Base-by-base conservation (phyloP, 1,139 yeast genomes). In the Pichia sp. region DNA sequence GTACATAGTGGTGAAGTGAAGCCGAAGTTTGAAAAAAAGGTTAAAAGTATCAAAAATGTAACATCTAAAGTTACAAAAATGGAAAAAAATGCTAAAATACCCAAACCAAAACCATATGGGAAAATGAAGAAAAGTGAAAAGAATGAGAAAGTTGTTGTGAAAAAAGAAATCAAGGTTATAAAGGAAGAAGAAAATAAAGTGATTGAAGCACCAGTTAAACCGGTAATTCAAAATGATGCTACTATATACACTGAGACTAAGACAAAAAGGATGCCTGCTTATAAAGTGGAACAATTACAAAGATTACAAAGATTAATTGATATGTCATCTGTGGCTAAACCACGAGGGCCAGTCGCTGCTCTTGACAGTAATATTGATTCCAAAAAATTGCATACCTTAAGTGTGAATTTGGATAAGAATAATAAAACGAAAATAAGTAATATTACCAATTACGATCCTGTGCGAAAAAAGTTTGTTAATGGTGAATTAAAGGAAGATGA, bases 321-420 rank as follows among this genome's bases (percentile, higher is more conserved):
- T 5, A 43, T 49, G 44, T 47, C 56, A 3, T 40, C 43, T 22
- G 43, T 40, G 16, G 47, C 51, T 2, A 49, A 41, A 31, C 56
- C 56, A 9, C 32, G 47, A 18, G 48, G 49, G 1, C 38, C 42
- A 4, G 32, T 41, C 5, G 36, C 40, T 6, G 22, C 18, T 11
- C 13, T 16, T 18, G 43, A 35, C 24, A 27, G n/a, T 11, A n/a
- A n/a, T 24, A 9, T 8, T 9, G 19, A 19, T 8, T 2, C 10
- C 3, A 13, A 29, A 16, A 20, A 29, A 3, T 7, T 5, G 13
- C 13, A 19, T 28, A 8, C 18, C 4, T 20, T 41, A 3, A 32
- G 33, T 5, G 16, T 43, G 1, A 34, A 9, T 9, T 20, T 50
- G 14, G 31, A 42, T 20, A 29, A 38, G 4, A n/a, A 21, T 1